phyloP scores from a whole-genome alignment of 2,329 filamentous ascomycete species.

The Conoideocrella luteorostrata region DNA sequence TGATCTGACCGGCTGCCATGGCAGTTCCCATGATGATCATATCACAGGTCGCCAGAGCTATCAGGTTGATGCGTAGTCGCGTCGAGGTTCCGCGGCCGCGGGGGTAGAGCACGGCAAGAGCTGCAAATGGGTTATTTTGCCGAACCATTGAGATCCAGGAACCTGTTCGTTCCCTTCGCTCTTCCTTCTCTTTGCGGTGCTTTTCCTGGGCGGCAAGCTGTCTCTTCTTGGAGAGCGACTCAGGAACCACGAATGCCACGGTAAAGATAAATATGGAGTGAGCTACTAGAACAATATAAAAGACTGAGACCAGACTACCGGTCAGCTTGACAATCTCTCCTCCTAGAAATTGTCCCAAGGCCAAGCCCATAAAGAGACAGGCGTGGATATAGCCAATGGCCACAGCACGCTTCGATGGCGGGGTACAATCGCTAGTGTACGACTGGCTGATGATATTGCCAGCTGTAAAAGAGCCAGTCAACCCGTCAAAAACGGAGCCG shows the following conservation, averaged over 20 bases:
- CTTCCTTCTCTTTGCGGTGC: slow-evolving; percentile 41
- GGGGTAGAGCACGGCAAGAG: slow-evolving; percentile 73
- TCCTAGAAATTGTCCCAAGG: slow-evolving; percentile 74
- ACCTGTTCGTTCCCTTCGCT: slow-evolving; percentile 21
- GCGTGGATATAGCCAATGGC: slow-evolving; percentile 87
- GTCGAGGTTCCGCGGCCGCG: slow-evolving; percentile 53
- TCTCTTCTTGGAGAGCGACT: slow-evolving; percentile 71
- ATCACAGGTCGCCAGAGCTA: slow-evolving; percentile 74
- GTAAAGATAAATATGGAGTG: slow-evolving; percentile 70
- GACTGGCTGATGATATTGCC: slow-evolving; percentile 71
- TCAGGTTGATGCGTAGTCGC: slow-evolving; percentile 69
- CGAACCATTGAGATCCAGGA: slow-evolving; percentile 29
- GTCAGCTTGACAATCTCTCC: slow-evolving; percentile 74
- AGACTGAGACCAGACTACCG: slow-evolving; percentile 70
- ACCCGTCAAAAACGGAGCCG: slow-evolving; percentile 71
- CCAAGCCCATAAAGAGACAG: slow-evolving; percentile 82
- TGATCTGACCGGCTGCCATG: slow-evolving; percentile 74
- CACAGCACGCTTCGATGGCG: slow-evolving; percentile 71
- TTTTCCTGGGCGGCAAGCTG: slow-evolving; percentile 67
- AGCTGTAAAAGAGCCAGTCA: slow-evolving; percentile 83
- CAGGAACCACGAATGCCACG: slow-evolving; percentile 66
- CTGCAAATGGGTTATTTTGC: slow-evolving; percentile 63
- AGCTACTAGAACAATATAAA: slow-evolving; percentile 71
- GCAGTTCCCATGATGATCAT: slow-evolving; percentile 74
- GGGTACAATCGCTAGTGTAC: slow-evolving; percentile 84